These are phyloP conservation scores for Fusarium sp. DNA, from an alignment of 2,329 filamentous ascomycete genomes.

Conservation along the genomic window DNA sequence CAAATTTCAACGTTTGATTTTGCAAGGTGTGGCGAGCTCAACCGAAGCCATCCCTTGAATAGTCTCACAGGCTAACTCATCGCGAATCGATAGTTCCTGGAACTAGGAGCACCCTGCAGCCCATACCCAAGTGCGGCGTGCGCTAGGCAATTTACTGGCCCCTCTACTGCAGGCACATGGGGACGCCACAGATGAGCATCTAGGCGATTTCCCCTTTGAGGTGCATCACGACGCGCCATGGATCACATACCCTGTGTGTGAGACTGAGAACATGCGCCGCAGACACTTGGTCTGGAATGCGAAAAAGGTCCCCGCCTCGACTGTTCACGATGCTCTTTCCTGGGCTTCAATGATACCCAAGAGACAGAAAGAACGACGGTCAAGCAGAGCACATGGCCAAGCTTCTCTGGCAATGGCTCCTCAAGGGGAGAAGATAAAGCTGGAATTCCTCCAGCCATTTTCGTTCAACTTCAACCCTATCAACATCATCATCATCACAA, in stretches of 20 bases:
- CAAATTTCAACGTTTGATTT: conserved; percentile 17
- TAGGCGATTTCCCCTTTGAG: conserved; percentile 12
- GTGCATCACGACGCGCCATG: neutral
- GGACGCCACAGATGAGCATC: conserved; percentile 17
- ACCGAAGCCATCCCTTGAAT: neutral
- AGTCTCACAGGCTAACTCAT: neutral
- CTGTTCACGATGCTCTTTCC: conserved; percentile 23
- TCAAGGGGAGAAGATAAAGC: neutral
- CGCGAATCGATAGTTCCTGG: conserved; percentile 36
- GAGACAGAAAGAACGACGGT: conserved; percentile 4
- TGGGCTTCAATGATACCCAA: neutral
- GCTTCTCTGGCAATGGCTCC: neutral
- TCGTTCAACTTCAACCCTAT: conserved; percentile 2
- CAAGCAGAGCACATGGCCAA: conserved; percentile 20
- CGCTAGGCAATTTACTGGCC: neutral
- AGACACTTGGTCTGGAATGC: conserved; percentile 31
- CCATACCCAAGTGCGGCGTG: neutral
- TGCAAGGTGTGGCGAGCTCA: conserved; percentile 19
- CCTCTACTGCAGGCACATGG: conserved; percentile 33
- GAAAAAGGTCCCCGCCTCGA: neutral
- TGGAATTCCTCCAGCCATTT: conserved; percentile 20
- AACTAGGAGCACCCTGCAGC: conserved; percentile 18
- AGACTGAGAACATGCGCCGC: conserved; percentile 23
- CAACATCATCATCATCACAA: neutral
- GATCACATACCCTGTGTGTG: conserved; percentile 1